Evolutionary conservation across 164 flowering plant genomes (phyloP).

Genomic region (Magnolia sinica): DNA sequence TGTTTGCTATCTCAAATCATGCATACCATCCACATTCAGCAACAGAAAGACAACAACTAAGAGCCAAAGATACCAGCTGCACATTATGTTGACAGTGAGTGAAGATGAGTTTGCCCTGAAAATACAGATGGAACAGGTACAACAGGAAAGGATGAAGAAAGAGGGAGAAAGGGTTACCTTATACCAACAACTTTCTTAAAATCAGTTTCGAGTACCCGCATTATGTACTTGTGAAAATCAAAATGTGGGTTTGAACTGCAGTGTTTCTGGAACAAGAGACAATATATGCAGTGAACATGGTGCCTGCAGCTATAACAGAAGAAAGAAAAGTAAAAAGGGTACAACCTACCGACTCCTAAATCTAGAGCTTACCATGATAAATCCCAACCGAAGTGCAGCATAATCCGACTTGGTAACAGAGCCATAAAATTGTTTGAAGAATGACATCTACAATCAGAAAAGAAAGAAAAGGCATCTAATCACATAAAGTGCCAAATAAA

Average conservation of each 20-base stretch:
- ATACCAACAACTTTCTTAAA: conserved; percentile 83
- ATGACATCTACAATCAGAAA: conserved; percentile 44
- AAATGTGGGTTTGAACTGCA: conserved; percentile 59
- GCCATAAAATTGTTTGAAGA: conserved; percentile 71
- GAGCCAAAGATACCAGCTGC: conserved; percentile 95
- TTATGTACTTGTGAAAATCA: conserved; percentile 85
- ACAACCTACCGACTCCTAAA: not conserved
- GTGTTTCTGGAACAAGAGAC: conserved; percentile 44
- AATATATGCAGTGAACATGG: not conserved
- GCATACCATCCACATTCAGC: conserved; percentile 71
- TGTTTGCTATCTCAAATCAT: not conserved
- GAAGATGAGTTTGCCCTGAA: too few relatives aligned
- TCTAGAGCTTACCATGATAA: conserved; percentile 52
- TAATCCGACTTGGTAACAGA: conserved; percentile 79
- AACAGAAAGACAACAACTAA: conserved; percentile 78
- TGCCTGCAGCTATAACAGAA: conserved; percentile 4
- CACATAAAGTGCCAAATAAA: too few relatives aligned
- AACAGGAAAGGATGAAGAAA: not conserved
- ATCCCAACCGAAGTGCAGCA: conserved; percentile 61
- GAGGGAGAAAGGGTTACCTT: conserved; percentile 34
- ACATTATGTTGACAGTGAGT: conserved; percentile 11
- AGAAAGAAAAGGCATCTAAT: not conserved
- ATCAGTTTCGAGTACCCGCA: conserved; percentile 83
- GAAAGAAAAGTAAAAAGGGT: not conserved
- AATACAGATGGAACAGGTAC: not conserved